Base-by-base conservation (phyloP, 2,329 filamentous ascomycete species). In the Kalmusia sp. region DNA sequence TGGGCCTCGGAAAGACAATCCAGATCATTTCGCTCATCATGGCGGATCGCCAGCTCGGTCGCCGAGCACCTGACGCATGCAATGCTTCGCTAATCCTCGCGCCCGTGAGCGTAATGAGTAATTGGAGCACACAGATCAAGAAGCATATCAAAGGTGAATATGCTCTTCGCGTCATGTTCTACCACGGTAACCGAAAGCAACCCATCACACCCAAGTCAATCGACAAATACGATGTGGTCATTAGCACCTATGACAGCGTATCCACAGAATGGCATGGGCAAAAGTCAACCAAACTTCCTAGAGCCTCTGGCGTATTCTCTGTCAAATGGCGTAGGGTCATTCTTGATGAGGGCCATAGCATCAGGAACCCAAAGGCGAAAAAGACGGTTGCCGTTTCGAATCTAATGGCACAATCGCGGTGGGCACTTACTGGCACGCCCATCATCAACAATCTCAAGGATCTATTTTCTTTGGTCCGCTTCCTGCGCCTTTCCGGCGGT, bases 1-100 rank as follows among this genome's bases (percentile, higher is more conserved):
- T 96, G 93, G 92, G 92, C 3, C 76, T 96, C 4, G 92, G 92
- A 21, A 96, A 96, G 77, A 96, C 92, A 0, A 81, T 96, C 7
- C 90, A 96, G 69, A 83, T 92, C 41, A 93, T 96, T 62, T 90
- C 90, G 48, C 76, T 96, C 30, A 88, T 96, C 50, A 76, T 93
- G 59, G 78, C 83, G 2, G 84, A 87, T 52, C 65, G 64, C 43
- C 64, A 61, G n/a, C 59, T 73, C 2, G 51, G 58, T 15, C 60
- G 62, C 22, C 48, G 60, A 25, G 56, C 57, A 3, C 31, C 49
- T 38, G 62, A 61, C 47, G 52, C 62, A 11, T 59, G 61, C 22
- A 50, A 61, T 9, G 91, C 87, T 1, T 96, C 91, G 0, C 80
- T 96, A 19, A 93, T 96, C 48, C 80, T 96, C 49, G 87, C 90